Conservation (phyloP, 2,329 filamentous ascomycete species). For the Pestalotiopsis sp. region DNA sequence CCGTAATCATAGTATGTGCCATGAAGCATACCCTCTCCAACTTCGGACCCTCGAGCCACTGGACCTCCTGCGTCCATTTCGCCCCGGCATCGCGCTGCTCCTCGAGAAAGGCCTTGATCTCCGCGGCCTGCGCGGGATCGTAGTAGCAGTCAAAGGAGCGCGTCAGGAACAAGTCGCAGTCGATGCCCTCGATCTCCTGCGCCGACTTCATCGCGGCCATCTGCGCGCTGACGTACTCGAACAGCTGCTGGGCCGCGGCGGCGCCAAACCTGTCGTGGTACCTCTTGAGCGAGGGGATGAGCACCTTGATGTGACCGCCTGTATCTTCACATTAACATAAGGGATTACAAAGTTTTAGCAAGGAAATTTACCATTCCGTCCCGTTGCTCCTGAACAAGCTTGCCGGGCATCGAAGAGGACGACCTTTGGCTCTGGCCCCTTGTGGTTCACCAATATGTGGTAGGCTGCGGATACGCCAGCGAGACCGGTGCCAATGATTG, state of each 20-base stretch:
- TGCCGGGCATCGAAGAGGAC: constrained; percentile 7
- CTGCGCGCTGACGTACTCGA: neutral
- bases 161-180: constrained; percentile 38
- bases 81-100: neutral
- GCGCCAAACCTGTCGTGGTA: neutral
- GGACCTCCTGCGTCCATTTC: neutral
- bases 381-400: constrained; percentile 10
- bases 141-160: constrained; percentile 14
- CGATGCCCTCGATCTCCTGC: constrained; percentile 35
- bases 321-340: neutral
- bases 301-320: neutral
- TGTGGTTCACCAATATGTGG: neutral
- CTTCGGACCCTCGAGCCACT: constrained; percentile 6
- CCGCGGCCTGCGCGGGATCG: neutral
- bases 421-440: neutral
- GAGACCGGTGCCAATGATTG: constrained; percentile 3
- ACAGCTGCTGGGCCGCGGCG: neutral
- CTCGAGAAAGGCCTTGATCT: constrained; percentile 6
- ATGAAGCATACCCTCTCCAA: neutral
- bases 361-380: constrained; percentile 4
- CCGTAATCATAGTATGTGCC: neutral
- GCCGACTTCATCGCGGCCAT: constrained; percentile 29
- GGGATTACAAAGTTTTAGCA: neutral
- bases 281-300: neutral
- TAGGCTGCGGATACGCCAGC: constrained; percentile 7